Percentiles rank a stretch among this genome's conserved stretches.
phyloP scores from a whole-genome alignment of 139 green algal genomes.

The Chlorella sp. region DNA sequence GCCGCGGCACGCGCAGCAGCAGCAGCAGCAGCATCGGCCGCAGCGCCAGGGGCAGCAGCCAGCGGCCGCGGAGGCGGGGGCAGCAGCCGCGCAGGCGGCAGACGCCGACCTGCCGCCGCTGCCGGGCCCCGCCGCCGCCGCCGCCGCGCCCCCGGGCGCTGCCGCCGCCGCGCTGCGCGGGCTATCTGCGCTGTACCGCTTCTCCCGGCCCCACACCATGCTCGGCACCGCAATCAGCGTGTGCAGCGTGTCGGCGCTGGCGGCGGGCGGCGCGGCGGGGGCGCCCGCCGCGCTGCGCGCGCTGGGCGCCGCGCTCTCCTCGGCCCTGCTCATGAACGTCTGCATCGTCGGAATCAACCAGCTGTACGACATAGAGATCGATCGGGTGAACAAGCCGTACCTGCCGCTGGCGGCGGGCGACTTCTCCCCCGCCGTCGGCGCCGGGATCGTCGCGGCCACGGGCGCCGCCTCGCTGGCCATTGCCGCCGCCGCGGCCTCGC shows the following conservation, averaged over 20 bases:
- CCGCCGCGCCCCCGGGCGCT: background rate
- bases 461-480: constrained; percentile 40
- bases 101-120: background rate
- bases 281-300: background rate
- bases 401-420: constrained; percentile 91
- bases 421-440: constrained; percentile 58
- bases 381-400: constrained; percentile 96
- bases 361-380: constrained; percentile 47
- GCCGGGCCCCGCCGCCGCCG: background rate
- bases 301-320: constrained; percentile 58
- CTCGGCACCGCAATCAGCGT: constrained; percentile 85
- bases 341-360: constrained; percentile 89
- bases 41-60: background rate
- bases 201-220: constrained; percentile 90
- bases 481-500: constrained; percentile 42
- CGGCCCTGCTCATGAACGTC: constrained; percentile 94
- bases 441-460: constrained; percentile 17
- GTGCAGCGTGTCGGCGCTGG: constrained; percentile 79
- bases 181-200: constrained; percentile 56
- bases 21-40: no score
- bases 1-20: background rate
- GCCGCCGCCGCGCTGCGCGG: background rate
- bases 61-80: background rate
- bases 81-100: background rate
- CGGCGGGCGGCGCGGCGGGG: constrained; percentile 39